Evolutionary conservation across 495 filamentous ascomycete species (phyloP), one percentile per base, ranked within the genome.

Genomic region (Annulohypoxylon bovei): DNA sequence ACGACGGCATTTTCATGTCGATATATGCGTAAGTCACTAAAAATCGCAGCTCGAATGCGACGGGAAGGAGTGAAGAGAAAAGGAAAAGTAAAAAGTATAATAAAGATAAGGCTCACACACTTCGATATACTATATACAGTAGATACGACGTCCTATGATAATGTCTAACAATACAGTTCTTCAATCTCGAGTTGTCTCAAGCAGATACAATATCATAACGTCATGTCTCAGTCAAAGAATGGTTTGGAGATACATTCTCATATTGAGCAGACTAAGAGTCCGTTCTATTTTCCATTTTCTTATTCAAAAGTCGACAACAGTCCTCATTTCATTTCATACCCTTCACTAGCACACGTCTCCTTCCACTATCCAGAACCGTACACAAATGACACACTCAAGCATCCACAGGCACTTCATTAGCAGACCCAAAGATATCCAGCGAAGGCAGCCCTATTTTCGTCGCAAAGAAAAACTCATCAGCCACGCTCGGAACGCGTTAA

Each of bases 141-240:
- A 18, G 2, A 42, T n/a, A 1, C 9, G 1, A 46, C 22, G 18
- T 46, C 18, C n/a, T n/a, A n/a, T n/a, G n/a, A n/a, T n/a, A n/a
- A n/a, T n/a, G n/a, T 46, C 42, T 46, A n/a, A 8, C 42, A 22
- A 46, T 46, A 16, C 3, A n/a, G 25, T 4, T 18, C 22, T 18
- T 23, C 28, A 33, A 44, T 35, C 32, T 49, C n/a, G 12, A 23
- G 42, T 33, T 58, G 66, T 69, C 66, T 69, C 16, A 69, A 46
- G 32, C 14, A 61, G 23, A 35, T 14, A 60, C 22, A 22, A 20
- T 18, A 8, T 6, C 57, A 44, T 49, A 8, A 57, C 27, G 68
- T 63, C 58, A 22, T 49, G 49, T 66, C 42, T 59, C 33, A 59
- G 52, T 58, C 33, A 66, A 57, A 0, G 56, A 57, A 70, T 70